Evolutionary conservation across 192 early-diverging fungal genomes (phyloP).

Genomic region (Thamnidium elegans): DNA sequence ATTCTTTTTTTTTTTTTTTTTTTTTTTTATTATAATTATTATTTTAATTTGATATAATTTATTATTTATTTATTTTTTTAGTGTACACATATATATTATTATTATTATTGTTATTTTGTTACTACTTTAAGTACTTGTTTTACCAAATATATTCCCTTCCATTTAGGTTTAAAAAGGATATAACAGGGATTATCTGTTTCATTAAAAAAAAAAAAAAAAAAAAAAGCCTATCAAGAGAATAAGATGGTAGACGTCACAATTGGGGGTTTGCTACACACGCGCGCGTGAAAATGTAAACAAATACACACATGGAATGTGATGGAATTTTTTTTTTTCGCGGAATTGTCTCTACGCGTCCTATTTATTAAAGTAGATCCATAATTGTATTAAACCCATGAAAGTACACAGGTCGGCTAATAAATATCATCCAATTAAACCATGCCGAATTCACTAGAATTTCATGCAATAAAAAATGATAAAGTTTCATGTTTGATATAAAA

Average conservation of each 20-base stretch:
- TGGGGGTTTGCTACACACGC: background rate
- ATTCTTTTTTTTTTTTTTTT: no score
- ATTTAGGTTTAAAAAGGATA: no score
- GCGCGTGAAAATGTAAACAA: background rate
- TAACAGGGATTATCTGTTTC: no score
- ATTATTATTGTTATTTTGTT: no score
- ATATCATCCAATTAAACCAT: slow-evolving; percentile 5
- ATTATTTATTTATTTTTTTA: no score
- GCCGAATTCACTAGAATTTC: slow-evolving; percentile 10
- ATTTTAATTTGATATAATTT: no score
- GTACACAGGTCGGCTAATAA: background rate
- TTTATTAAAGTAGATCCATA: background rate
- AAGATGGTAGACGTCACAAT: background rate
- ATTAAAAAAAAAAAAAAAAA: background rate
- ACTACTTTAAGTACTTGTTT: no score
- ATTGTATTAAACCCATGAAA: background rate
- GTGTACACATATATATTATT: no score
- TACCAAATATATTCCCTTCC: no score
- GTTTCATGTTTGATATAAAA: slow-evolving; percentile 13
- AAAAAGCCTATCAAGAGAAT: background rate
- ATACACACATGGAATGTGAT: background rate
- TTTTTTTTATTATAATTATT: no score
- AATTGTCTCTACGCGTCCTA: background rate
- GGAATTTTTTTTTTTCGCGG: background rate
- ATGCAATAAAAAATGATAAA: background rate